Percentiles rank a stretch among this genome's conserved stretches.
Conservation (phyloP, 2,329 filamentous ascomycete species). For the Neurospora sp. region DNA sequence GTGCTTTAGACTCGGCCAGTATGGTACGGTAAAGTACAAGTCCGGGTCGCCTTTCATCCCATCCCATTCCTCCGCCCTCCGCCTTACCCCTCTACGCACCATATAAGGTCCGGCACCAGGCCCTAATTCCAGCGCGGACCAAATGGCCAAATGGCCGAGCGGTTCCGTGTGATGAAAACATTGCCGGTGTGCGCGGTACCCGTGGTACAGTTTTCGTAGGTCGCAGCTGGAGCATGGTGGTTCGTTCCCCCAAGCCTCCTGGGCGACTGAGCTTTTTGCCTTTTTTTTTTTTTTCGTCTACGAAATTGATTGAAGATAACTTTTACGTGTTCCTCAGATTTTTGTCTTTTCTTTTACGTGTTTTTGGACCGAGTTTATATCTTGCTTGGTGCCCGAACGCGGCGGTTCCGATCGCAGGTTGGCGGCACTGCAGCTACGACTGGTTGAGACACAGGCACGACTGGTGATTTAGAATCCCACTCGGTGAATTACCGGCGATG, state of each 20-base stretch:
- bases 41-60: neutral
- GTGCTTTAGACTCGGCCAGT: neutral
- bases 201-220: neutral
- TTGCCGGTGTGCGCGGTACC: neutral
- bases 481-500: too few species aligned
- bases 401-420: neutral
- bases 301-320: too few species aligned
- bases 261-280: neutral
- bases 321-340: neutral
- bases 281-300: too few species aligned
- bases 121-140: neutral
- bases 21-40: neutral
- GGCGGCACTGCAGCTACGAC: neutral
- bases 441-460: too few species aligned
- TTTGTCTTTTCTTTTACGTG: neutral
- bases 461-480: too few species aligned
- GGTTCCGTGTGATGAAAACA: neutral
- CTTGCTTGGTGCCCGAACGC: neutral
- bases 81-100: neutral
- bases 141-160: neutral
- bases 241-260: neutral
- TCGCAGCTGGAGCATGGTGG: neutral
- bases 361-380: neutral
- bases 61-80: neutral
- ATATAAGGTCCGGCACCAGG: neutral